Percentiles rank a stretch among this genome's conserved stretches.
Conservation (phyloP, 495 filamentous ascomycete genomes). For the Podospora conica region DNA sequence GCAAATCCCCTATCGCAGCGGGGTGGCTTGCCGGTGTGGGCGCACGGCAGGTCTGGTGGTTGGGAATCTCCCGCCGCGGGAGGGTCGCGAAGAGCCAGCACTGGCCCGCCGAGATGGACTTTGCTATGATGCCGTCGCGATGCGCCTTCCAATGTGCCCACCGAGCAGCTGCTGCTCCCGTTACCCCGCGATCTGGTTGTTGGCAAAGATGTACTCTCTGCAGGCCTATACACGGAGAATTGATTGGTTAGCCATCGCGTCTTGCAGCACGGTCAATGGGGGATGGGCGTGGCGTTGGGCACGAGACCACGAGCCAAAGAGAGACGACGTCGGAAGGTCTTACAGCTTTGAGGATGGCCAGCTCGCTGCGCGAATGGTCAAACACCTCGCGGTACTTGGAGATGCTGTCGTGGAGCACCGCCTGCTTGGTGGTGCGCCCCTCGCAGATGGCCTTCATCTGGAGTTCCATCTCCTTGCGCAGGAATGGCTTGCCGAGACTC, state of each 20-base stretch:
- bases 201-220: constrained; percentile 41
- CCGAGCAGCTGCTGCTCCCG: neutral
- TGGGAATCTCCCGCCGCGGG: neutral
- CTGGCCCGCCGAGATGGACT: constrained; percentile 1
- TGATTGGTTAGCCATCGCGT: constrained; percentile 20
- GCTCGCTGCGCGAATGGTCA: constrained; percentile 63
- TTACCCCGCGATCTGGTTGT: constrained; percentile 10
- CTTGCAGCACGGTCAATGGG: neutral
- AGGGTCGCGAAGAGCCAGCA: constrained; percentile 7
- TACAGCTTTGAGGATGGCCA: constrained; percentile 69
- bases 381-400: constrained; percentile 82
- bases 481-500: constrained; percentile 91
- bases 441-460: constrained; percentile 94
- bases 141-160: neutral
- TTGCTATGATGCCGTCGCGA: neutral
- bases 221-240: constrained; percentile 31
- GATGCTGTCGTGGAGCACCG: constrained; percentile 72
- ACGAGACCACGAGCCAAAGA: neutral
- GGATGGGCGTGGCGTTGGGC: neutral
- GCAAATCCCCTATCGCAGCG: constrained; percentile 3
- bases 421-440: constrained; percentile 64
- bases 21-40: neutral
- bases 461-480: constrained; percentile 94
- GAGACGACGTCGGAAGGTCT: constrained; percentile 23
- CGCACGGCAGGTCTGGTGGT: constrained; percentile 9